phyloP scores from a whole-genome alignment of 2,329 filamentous ascomycete species.

The Clonostachys sp. region DNA sequence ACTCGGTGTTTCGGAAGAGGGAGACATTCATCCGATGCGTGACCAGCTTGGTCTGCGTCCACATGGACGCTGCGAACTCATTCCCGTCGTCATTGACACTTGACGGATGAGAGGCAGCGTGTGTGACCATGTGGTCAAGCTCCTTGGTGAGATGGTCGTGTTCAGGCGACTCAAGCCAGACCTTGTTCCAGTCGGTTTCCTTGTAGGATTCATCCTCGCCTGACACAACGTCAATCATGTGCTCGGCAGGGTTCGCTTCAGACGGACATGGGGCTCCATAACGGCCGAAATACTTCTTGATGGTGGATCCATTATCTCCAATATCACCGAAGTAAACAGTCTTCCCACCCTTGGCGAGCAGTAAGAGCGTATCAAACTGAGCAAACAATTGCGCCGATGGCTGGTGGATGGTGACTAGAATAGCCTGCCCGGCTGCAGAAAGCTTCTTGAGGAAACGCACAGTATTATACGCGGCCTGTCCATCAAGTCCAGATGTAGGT shows the following conservation, averaged over 20 bases:
- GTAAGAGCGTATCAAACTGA: slow-evolving; percentile 60
- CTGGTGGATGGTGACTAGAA: slow-evolving; percentile 68
- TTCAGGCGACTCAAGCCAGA: slow-evolving; percentile 62
- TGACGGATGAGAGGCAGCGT: slow-evolving; percentile 41
- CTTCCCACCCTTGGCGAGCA: slow-evolving; percentile 60
- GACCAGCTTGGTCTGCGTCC: slow-evolving; percentile 59
- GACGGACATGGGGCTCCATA: slow-evolving; percentile 59
- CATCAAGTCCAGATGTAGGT: slow-evolving; percentile 62
- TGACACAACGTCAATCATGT: slow-evolving; percentile 62
- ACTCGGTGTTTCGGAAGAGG: slow-evolving; percentile 63
- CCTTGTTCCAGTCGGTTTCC: slow-evolving; percentile 56
- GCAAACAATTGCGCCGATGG: slow-evolving; percentile 63
- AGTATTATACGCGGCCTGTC: slow-evolving; percentile 62
- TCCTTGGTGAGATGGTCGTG: slow-evolving; percentile 51
- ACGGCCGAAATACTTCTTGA: slow-evolving; percentile 61
- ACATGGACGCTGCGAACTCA: slow-evolving; percentile 69
- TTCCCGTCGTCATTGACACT: slow-evolving; percentile 44
- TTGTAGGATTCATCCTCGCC: slow-evolving; percentile 37
- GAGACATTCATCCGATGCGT: slow-evolving; percentile 57
- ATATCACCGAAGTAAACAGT: slow-evolving; percentile 66
- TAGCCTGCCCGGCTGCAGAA: slow-evolving; percentile 60
- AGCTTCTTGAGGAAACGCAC: slow-evolving; percentile 63
- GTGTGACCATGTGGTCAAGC: slow-evolving; percentile 57
- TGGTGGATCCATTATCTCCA: slow-evolving; percentile 45
- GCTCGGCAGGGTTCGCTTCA: slow-evolving; percentile 69